A percentile compares a stretch with the other conserved stretches of the same genome.
phyloP scores from a whole-genome alignment of 2,329 filamentous ascomycete genomes.

The Colletotrichum simmondsii region DNA sequence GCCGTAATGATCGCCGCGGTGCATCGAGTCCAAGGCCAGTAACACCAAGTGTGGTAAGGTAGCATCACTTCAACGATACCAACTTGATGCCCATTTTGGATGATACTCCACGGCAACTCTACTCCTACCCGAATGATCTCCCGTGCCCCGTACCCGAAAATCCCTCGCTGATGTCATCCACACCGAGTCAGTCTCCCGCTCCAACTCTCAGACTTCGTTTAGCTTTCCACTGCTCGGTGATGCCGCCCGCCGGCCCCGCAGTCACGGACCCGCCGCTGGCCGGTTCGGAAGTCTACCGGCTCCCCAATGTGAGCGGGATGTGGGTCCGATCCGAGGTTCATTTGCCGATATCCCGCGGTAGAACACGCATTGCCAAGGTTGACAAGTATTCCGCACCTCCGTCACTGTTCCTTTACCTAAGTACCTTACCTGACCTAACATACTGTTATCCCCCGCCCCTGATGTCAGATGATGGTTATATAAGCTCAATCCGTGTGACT shows the following conservation, averaged over 20 bases:
- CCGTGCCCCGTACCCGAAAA: background rate
- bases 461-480: too few species aligned
- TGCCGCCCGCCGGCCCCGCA: background rate
- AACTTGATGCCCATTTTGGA: background rate
- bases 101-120: background rate
- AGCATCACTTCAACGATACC: background rate
- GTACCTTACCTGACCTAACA: too few species aligned
- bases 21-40: too few species aligned
- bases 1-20: too few species aligned
- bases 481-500: too few species aligned
- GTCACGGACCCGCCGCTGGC: background rate
- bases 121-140: background rate
- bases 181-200: constrained; percentile 10
- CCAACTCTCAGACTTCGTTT: background rate
- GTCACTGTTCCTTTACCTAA: too few species aligned
- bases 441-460: too few species aligned
- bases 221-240: constrained; percentile 5
- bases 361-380: background rate
- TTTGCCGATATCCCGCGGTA: background rate
- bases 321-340: background rate
- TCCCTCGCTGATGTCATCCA: background rate
- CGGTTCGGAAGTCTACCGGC: background rate
- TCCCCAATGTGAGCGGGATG: background rate
- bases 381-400: background rate
- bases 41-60: too few species aligned